phyloP scores from a whole-genome alignment of 2,329 filamentous ascomycete genomes.

The Fusarium sulawesiense region DNA sequence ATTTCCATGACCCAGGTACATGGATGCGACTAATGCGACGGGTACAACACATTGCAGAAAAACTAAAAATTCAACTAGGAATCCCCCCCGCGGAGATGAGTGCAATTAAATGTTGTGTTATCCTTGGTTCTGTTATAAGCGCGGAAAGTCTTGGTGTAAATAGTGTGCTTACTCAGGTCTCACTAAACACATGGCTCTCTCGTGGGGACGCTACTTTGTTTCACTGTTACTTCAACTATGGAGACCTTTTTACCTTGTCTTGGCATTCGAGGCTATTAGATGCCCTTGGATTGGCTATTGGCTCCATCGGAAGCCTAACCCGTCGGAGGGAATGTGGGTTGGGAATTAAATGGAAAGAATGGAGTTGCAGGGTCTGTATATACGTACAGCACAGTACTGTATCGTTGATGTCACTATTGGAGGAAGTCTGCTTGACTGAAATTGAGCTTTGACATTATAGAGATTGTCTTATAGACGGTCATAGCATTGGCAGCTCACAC shows the following conservation, averaged over 20 bases:
- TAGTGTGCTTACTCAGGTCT: constrained; percentile 11
- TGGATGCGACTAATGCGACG: background rate
- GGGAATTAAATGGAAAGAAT: background rate
- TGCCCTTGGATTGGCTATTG: background rate
- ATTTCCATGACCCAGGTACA: background rate
- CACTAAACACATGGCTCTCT: constrained; percentile 12
- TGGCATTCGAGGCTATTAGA: background rate
- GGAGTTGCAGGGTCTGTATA: background rate
- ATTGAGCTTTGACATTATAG: background rate
- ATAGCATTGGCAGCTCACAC: background rate
- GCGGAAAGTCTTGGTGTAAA: background rate
- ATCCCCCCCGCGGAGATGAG: background rate
- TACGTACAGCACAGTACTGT: no score
- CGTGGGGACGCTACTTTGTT: constrained; percentile 7
- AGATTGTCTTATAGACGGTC: background rate
- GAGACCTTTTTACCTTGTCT: background rate
- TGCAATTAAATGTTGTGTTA: background rate
- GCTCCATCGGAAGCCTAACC: background rate
- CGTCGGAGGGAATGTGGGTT: background rate
- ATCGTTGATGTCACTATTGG: background rate
- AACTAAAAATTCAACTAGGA: background rate
- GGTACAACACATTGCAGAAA: background rate
- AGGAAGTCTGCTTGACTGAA: background rate
- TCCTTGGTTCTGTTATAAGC: background rate
- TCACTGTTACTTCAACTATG: background rate